These are phyloP conservation scores for Yamadazyma sp. DNA, from an alignment of 1,139 yeast species.

Conservation along the genomic window DNA sequence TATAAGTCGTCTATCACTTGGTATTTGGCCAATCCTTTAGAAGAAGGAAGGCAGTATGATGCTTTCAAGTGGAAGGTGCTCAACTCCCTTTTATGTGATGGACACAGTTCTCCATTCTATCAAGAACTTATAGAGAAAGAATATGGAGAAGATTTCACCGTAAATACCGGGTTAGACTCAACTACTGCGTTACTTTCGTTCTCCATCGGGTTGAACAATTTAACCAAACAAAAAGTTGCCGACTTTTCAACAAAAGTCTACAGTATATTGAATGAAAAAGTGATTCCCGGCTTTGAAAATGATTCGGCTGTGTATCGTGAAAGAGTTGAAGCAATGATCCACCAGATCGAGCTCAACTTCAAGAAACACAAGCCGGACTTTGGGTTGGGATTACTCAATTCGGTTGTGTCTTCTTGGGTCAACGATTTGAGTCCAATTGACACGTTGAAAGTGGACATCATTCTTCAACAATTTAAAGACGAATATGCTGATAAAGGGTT, in stretches of 20 bases:
- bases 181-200: slow-evolving; percentile 78
- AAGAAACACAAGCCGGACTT: slow-evolving; percentile 89
- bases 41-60: slow-evolving; percentile 51
- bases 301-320: slow-evolving; percentile 53
- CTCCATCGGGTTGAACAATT: slow-evolving; percentile 84
- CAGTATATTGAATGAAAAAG: slow-evolving; percentile 35
- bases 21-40: slow-evolving; percentile 75
- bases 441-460: slow-evolving; percentile 61
- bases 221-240: slow-evolving; percentile 50
- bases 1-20: slow-evolving; percentile 82
- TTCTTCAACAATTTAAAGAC: slow-evolving; percentile 56
- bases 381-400: slow-evolving; percentile 76
- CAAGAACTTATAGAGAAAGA: slow-evolving; percentile 83
- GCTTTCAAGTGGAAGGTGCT: slow-evolving; percentile 74
- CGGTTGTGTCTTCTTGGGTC: slow-evolving; percentile 81
- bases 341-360: slow-evolving; percentile 80
- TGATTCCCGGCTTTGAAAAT: slow-evolving; percentile 40
- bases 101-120: slow-evolving; percentile 89
- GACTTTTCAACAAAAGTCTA: slow-evolving; percentile 46
- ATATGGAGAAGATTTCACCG: slow-evolving; percentile 80
- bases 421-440: slow-evolving; percentile 74
- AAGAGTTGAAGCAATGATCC: slow-evolving; percentile 80
- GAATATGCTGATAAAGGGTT: slow-evolving; percentile 59
- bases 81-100: slow-evolving; percentile 76
- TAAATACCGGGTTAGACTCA: slow-evolving; percentile 85